Evolutionary conservation across 1,139 yeast species (phyloP).

Genomic region (Kazachstania sp.): DNA sequence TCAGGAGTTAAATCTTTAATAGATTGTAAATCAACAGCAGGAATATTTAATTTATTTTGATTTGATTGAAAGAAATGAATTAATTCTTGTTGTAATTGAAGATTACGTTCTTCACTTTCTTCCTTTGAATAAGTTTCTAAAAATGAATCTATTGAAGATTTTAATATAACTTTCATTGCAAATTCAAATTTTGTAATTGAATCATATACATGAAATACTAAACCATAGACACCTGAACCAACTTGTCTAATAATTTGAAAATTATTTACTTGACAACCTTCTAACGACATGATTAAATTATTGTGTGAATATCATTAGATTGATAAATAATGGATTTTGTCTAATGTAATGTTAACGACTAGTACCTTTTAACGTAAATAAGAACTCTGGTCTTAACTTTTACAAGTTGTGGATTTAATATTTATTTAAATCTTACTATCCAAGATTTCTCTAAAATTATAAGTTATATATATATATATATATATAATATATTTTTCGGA

Average conservation of each 20-base stretch:
- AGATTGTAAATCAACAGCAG: conserved; percentile 27
- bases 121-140: conserved; percentile 23
- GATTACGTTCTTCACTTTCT: conserved; percentile 19
- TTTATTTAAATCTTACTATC: too few species aligned
- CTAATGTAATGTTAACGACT: too few species aligned
- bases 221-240: conserved; percentile 89
- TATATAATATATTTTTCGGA: too few species aligned
- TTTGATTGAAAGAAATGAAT: conserved; percentile 22
- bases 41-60: conserved; percentile 22
- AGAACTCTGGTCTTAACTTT: too few species aligned
- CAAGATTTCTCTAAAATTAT: too few species aligned
- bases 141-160: conserved; percentile 24
- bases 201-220: conserved; percentile 66
- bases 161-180: conserved; percentile 70
- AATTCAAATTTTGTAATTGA: conserved; percentile 40
- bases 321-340: too few species aligned
- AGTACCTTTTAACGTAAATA: too few species aligned
- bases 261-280: conserved; percentile 24
- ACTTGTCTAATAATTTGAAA: conserved; percentile 31
- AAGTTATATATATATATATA: too few species aligned
- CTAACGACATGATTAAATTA: conserved; percentile 15
- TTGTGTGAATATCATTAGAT: background rate
- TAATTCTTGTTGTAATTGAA: conserved; percentile 23
- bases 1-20: conserved; percentile 18
- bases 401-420: too few species aligned